These are phyloP conservation scores for Chlamydomonas sp. DNA, from an alignment of 139 green algal genomes.

Conservation along the genomic window DNA sequence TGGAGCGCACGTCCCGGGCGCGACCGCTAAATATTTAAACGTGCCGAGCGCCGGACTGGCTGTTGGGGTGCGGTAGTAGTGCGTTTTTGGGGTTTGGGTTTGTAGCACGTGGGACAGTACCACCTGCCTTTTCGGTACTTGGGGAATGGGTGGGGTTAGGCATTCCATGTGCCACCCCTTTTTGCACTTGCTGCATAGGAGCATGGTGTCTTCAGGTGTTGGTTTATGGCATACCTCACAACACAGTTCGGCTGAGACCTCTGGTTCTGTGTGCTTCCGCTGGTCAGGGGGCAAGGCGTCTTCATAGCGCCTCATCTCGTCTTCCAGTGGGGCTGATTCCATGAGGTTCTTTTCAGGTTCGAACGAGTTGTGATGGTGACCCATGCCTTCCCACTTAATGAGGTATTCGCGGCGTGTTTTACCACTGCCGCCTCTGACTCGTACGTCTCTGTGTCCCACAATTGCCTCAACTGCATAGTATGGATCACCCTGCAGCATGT, in stretches of 20 bases:
- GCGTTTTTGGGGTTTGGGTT: neutral
- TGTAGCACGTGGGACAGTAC: neutral
- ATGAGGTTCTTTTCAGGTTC: neutral
- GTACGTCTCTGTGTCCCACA: neutral
- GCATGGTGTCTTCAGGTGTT: neutral
- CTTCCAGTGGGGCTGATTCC: neutral
- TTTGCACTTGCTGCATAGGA: neutral
- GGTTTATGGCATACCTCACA: too few species aligned
- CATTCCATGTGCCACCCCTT: neutral
- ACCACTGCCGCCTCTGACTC: neutral
- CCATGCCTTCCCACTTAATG: neutral
- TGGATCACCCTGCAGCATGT: slow-evolving; percentile 27
- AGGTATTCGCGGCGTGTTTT: neutral
- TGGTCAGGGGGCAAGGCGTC: neutral
- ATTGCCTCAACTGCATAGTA: slow-evolving; percentile 56
- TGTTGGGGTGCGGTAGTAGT: neutral
- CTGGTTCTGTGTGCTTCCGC: neutral
- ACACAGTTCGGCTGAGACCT: too few species aligned
- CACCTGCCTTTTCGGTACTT: neutral
- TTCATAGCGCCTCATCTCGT: neutral
- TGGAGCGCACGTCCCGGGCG: neutral
- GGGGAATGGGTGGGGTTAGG: neutral
- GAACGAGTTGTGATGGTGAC: neutral
- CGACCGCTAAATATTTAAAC: neutral
- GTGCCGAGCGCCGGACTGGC: too few species aligned